phyloP scores from a whole-genome alignment of 441 rosid genomes.

The Isatis lusitanica region DNA sequence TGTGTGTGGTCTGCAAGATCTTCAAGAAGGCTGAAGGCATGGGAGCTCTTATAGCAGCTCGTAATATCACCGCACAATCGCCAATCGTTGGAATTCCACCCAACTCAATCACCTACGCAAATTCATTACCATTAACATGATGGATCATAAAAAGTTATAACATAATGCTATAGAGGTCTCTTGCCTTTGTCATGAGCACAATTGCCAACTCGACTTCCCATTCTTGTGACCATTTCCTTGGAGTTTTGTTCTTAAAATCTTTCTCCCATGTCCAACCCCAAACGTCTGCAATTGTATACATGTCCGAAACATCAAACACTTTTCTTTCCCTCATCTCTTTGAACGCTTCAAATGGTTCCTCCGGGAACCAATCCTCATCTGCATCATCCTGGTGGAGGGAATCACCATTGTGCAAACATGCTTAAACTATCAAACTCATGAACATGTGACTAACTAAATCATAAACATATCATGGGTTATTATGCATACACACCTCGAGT shows the following conservation, averaged over 20 bases:
- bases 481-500: conserved; percentile 54
- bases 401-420: conserved; percentile 20
- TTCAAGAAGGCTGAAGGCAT: conserved; percentile 85
- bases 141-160: neutral
- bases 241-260: conserved; percentile 68
- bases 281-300: conserved; percentile 95
- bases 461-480: neutral
- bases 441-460: conserved; percentile 10
- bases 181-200: conserved; percentile 74
- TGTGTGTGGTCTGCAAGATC: conserved; percentile 79
- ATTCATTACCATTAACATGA: neutral
- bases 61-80: conserved; percentile 83
- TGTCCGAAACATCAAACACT: conserved; percentile 76
- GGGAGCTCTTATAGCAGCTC: conserved; percentile 85
- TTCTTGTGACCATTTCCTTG: conserved; percentile 91
- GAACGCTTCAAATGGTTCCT: conserved; percentile 79
- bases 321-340: conserved; percentile 82
- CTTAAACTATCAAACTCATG: neutral
- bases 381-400: conserved; percentile 64
- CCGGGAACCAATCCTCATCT: conserved; percentile 94
- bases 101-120: conserved; percentile 68
- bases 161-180: conserved; percentile 22
- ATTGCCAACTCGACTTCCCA: conserved; percentile 94
- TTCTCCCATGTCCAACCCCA: conserved; percentile 99
- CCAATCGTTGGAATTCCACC: conserved; percentile 87